phyloP scores from a whole-genome alignment of 1,139 yeast genomes.

The Kazachstania sp. region DNA sequence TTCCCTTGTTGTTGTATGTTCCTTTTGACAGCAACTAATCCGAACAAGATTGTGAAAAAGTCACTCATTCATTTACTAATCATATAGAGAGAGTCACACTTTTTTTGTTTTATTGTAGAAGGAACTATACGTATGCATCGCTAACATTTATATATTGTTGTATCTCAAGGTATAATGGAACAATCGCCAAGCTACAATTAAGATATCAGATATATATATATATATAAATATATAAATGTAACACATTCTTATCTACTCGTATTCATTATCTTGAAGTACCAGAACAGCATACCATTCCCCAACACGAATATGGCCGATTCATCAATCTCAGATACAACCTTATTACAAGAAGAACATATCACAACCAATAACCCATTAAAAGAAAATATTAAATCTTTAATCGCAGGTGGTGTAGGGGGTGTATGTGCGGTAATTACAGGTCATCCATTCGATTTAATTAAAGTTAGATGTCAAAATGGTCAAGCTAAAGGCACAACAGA shows the following conservation, averaged over 20 bases:
- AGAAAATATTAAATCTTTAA: slow-evolving; percentile 60
- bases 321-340: slow-evolving; percentile 11
- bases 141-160: no score
- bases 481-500: slow-evolving; percentile 46
- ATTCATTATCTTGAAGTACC: no score
- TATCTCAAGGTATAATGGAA: no score
- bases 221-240: neutral
- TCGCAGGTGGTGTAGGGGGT: slow-evolving; percentile 86
- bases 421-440: slow-evolving; percentile 85
- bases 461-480: slow-evolving; percentile 77
- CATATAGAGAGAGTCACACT: neutral
- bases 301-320: slow-evolving; percentile 8
- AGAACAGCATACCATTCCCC: neutral
- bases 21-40: no score
- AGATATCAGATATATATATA: no score
- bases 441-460: slow-evolving; percentile 90
- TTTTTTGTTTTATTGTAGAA: neutral
- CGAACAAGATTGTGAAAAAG: neutral
- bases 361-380: slow-evolving; percentile 11
- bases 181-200: no score
- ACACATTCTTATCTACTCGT: no score
- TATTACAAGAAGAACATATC: slow-evolving; percentile 10
- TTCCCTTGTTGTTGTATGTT: no score
- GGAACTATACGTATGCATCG: no score
- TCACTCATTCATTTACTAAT: neutral